These are phyloP conservation scores for Priceomyces carsonii DNA, from an alignment of 805 yeast genomes.

Conservation along the genomic window DNA sequence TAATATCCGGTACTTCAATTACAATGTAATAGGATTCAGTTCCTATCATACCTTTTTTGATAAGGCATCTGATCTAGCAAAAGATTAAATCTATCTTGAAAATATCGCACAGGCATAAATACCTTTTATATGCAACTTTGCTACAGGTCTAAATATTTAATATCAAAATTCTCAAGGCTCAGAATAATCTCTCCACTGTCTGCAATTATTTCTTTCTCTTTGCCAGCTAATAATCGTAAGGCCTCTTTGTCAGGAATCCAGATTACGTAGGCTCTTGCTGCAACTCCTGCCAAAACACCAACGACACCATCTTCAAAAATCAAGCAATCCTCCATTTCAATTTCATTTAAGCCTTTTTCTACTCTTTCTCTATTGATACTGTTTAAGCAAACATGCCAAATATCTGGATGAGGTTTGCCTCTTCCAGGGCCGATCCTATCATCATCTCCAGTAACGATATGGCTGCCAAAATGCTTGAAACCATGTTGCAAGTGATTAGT, in stretches of 20 bases:
- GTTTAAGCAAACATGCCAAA: constrained; percentile 80
- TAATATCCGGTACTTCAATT: constrained; percentile 21
- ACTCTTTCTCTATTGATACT: constrained; percentile 60
- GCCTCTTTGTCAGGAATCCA: constrained; percentile 94
- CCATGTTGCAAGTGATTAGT: constrained; percentile 68
- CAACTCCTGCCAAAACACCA: constrained; percentile 82
- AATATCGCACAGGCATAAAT: no score
- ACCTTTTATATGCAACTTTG: not conserved
- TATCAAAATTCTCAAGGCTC: constrained; percentile 55
- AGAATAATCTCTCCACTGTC: constrained; percentile 57
- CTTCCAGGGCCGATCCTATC: constrained; percentile 76
- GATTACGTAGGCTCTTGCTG: constrained; percentile 82
- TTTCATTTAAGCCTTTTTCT: constrained; percentile 41
- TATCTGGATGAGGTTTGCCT: constrained; percentile 94
- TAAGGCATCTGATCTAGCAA: no score
- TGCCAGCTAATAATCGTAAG: constrained; percentile 49
- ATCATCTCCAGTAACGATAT: constrained; percentile 88
- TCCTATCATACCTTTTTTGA: constrained; percentile 32
- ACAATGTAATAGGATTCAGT: constrained; percentile 41
- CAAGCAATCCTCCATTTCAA: constrained; percentile 75
- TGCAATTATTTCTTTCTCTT: constrained; percentile 51
- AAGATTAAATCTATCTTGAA: no score
- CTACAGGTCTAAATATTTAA: constrained; percentile 16
- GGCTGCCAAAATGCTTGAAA: constrained; percentile 61
- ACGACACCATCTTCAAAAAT: constrained; percentile 96